phyloP scores from a whole-genome alignment of 352 stramenopile genomes.

The Lagenidium giganteum region DNA sequence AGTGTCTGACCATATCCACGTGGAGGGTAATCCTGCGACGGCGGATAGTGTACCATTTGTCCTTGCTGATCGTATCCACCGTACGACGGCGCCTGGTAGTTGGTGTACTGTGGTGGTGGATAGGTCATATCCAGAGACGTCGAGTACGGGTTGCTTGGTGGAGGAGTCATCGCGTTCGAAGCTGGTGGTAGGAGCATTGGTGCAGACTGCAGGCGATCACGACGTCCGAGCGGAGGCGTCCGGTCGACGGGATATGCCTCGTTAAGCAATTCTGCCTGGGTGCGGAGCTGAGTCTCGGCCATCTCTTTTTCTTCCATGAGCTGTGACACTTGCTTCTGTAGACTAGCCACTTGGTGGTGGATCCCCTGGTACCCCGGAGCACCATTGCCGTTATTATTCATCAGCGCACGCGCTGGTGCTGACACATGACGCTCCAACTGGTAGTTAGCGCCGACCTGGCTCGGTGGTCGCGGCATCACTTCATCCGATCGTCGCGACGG shows the following conservation, averaged over 20 bases:
- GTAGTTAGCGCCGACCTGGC: slow-evolving; percentile 25
- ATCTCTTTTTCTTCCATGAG: slow-evolving; percentile 85
- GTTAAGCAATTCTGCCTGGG: slow-evolving; percentile 59
- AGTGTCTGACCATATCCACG: not conserved
- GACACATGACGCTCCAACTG: slow-evolving; percentile 73
- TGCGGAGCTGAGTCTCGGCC: slow-evolving; percentile 66
- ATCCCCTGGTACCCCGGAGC: slow-evolving; percentile 43
- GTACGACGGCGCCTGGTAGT: not conserved
- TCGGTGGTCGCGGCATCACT: slow-evolving; percentile 36
- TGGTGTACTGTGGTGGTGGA: not conserved
- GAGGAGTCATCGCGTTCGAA: not conserved
- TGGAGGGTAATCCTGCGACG: slow-evolving; percentile 1
- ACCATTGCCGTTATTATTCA: slow-evolving; percentile 18
- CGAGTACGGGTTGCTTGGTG: not conserved
- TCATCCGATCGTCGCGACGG: slow-evolving; percentile 52
- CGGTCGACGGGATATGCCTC: slow-evolving; percentile 9
- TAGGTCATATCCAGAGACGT: no score
- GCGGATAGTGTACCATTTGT: not conserved
- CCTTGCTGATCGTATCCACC: not conserved
- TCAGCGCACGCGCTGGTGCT: slow-evolving; percentile 41
- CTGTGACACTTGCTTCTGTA: slow-evolving; percentile 82
- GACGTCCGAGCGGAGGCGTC: slow-evolving; percentile 1
- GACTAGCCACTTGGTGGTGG: slow-evolving; percentile 71
- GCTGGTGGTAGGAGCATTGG: not conserved
- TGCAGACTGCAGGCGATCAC: slow-evolving; percentile 44